Evolutionary conservation across 345 rosid genomes (phyloP), one percentile per base, ranked within the genome.

Genomic region (Salix exigua): DNA sequence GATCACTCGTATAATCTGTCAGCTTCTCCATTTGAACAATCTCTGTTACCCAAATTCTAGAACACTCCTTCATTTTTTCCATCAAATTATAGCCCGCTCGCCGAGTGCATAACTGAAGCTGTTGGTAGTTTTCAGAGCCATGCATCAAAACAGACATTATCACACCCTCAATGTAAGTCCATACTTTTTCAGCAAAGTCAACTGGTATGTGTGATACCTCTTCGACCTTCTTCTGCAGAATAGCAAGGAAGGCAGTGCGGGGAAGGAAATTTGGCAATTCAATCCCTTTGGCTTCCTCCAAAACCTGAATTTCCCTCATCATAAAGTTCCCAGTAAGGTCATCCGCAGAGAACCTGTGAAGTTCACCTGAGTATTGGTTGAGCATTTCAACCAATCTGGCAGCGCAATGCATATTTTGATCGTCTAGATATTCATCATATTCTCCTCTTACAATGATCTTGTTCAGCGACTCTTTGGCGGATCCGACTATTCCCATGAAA

Each of bases 381-480:
- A 83, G 68, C 86, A 79, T 86, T 63, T 83, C 85, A n/a, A 7
- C 46, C 46, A 40, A 40, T 40, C 46, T 40, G 14, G 46, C 46
- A 40, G 46, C 2, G 44, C 46, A 40, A 40, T 40, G 46, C 46
- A 40, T 40, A 40, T 10, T 40, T 40, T 40, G 11, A 40, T 40
- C 44, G 0, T 87, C 81, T 0, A 74, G 82, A 33, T 65, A 86
- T 21, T 88, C 90, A 1, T 86, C 83, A 46, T 78, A 86, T 12
- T 90, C 89, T 2, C 89, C 85, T 61, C 83, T 78, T 17, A 87
- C 12, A 5, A 90, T 77, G 14, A 85, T 68, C 31, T 83, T 88
- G 21, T 75, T 25, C 7, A 90, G 71, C 3, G 86, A 87, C 2
- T 88, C 90, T 21, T 83, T 90, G 44, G 44, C 44, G 44, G 82